Conservation (phyloP, 148 eudicot species). For the Camellia granthamiana region DNA sequence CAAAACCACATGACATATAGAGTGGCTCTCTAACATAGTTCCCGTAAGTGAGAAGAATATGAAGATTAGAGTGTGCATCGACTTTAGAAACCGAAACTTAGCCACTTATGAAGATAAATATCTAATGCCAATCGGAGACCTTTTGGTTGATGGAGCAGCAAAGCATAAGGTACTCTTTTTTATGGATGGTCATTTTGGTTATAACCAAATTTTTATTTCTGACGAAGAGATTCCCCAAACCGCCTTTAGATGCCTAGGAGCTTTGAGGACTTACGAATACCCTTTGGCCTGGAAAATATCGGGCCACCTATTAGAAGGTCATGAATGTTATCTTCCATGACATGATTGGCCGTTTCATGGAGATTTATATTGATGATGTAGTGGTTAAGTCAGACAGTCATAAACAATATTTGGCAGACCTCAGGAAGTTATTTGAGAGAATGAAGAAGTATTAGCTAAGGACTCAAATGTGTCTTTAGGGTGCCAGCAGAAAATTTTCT, state of each 20-base stretch:
- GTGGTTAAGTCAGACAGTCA: no score
- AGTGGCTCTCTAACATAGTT: neutral
- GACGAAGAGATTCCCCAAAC: neutral
- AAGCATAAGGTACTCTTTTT: neutral
- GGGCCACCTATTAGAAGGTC: neutral
- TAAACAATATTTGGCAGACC: neutral
- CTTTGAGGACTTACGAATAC: neutral
- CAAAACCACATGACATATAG: neutral
- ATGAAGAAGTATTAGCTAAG: neutral
- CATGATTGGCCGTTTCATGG: no score
- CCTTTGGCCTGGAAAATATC: neutral
- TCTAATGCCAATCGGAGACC: neutral
- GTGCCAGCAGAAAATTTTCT: neutral
- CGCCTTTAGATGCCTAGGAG: neutral
- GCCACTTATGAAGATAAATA: no score
- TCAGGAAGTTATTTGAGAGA: neutral
- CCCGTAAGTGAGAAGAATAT: neutral
- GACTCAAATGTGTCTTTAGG: neutral
- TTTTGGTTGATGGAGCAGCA: neutral
- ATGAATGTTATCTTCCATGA: neutral
- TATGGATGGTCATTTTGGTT: no score
- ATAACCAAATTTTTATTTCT: neutral
- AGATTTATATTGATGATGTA: no score
- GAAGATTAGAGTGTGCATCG: neutral
- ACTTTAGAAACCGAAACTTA: neutral